These are phyloP conservation scores for Mediolabrus comicus DNA, from an alignment of 108 stramenopile species.

Conservation along the genomic window DNA sequence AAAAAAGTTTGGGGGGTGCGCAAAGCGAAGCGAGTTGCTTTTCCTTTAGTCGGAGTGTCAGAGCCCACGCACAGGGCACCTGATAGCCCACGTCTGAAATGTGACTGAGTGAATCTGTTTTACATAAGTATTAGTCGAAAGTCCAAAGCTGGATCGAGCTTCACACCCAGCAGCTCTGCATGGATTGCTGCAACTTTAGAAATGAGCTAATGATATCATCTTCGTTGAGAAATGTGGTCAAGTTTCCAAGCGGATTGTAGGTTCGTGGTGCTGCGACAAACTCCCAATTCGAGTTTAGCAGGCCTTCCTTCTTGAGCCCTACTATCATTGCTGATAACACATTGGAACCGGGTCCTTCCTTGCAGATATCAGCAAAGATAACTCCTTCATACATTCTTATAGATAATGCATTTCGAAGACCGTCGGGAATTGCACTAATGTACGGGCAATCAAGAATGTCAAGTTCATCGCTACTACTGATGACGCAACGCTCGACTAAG, in stretches of 20 bases:
- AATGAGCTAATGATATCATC: constrained; percentile 36
- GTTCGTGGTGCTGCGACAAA: constrained; percentile 73
- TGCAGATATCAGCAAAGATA: constrained; percentile 88
- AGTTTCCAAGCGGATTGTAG: constrained; percentile 75
- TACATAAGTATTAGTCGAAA: too few species aligned
- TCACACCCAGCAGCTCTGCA: too few species aligned
- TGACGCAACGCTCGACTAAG: constrained; percentile 32
- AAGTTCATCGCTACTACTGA: constrained; percentile 42
- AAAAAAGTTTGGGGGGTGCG: too few species aligned
- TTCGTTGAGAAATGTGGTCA: constrained; percentile 41
- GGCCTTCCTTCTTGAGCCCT: constrained; percentile 44
- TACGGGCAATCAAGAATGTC: constrained; percentile 82
- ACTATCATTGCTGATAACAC: constrained; percentile 58
- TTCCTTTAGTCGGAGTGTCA: too few species aligned
- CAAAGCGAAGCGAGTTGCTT: too few species aligned
- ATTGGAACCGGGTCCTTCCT: constrained; percentile 79
- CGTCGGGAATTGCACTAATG: constrained; percentile 63
- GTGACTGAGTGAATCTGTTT: too few species aligned
- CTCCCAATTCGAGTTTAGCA: constrained; percentile 56
- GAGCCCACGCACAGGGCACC: too few species aligned
- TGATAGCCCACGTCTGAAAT: too few species aligned
- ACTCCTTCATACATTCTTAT: constrained; percentile 45
- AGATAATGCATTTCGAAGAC: constrained; percentile 43
- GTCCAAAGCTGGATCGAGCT: too few species aligned
- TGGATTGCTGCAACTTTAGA: background rate